Percentiles rank a stretch among this genome's conserved stretches.
phyloP scores from a whole-genome alignment of 495 filamentous ascomycete species.

The Aspergillus diversus region DNA sequence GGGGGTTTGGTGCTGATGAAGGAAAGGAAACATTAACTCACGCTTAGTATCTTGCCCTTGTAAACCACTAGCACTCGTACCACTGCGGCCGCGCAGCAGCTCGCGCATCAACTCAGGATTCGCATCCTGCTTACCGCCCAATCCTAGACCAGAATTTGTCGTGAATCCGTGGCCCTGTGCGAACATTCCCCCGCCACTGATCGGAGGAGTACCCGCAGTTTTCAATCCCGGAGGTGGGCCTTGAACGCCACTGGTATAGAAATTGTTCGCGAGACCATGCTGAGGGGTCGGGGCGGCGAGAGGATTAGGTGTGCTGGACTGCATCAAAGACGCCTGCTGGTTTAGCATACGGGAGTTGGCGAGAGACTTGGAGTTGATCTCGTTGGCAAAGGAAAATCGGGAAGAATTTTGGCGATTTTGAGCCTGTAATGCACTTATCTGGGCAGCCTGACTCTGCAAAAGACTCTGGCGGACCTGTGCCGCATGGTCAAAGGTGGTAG shows the following conservation, averaged over 20 bases:
- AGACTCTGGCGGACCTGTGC: constrained; percentile 50
- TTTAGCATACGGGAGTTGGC: constrained; percentile 84
- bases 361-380: constrained; percentile 77
- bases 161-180: constrained; percentile 78
- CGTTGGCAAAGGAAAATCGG: constrained; percentile 85
- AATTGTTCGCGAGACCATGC: constrained; percentile 46
- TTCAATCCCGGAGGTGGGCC: constrained; percentile 95
- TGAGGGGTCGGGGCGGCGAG: constrained; percentile 60
- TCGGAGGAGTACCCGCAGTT: constrained; percentile 88
- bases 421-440: constrained; percentile 62
- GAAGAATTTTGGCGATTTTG: constrained; percentile 89
- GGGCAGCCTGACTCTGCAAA: constrained; percentile 62
- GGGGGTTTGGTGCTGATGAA: constrained; percentile 81
- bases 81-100: constrained; percentile 65
- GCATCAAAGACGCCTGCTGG: constrained; percentile 90
- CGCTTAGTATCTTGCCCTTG: constrained; percentile 87
- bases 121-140: constrained; percentile 74
- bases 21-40: constrained; percentile 89
- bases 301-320: constrained; percentile 62
- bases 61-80: constrained; percentile 58
- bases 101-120: constrained; percentile 80
- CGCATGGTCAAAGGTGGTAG: constrained; percentile 43
- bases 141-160: constrained; percentile 65
- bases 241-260: constrained; percentile 68
- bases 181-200: constrained; percentile 75